Percentiles rank a stretch among this genome's conserved stretches.
Evolutionary conservation across 2,329 filamentous ascomycete genomes (phyloP).

Genomic region (Aurifilum marmelostoma): DNA sequence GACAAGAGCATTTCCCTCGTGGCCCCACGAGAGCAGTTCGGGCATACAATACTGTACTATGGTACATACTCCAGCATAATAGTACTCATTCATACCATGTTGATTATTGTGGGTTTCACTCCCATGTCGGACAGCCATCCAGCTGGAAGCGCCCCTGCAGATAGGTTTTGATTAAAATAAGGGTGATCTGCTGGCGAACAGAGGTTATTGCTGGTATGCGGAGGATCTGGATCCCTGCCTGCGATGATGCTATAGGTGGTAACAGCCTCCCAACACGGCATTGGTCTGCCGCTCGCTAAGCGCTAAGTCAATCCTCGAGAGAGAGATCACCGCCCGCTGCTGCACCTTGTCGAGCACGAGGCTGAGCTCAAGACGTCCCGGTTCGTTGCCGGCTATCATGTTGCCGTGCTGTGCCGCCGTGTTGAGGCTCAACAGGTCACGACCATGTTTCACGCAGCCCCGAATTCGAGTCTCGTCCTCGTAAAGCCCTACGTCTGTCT

Average conservation of each 20-base stretch:
- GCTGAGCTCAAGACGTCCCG: neutral
- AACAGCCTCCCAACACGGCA: neutral
- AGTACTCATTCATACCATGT: neutral
- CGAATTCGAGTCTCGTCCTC: neutral
- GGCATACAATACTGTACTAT: neutral
- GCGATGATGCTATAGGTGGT: neutral
- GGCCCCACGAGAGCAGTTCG: neutral
- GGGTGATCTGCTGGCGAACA: neutral
- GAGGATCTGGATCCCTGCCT: neutral
- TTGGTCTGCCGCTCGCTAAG: neutral
- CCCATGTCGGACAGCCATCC: neutral
- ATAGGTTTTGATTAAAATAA: neutral
- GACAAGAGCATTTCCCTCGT: neutral
- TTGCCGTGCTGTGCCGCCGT: neutral
- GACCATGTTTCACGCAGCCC: neutral
- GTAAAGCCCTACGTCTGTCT: neutral
- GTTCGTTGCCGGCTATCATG: neutral
- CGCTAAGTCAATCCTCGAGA: neutral
- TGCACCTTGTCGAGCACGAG: neutral
- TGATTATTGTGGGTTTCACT: neutral
- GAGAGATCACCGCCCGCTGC: neutral
- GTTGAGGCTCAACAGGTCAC: neutral
- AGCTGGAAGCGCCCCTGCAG: neutral
- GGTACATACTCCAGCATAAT: too few relatives aligned
- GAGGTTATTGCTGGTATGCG: neutral